Conservation (phyloP, 2,329 filamentous ascomycete genomes). For the Claviceps spartinae region DNA sequence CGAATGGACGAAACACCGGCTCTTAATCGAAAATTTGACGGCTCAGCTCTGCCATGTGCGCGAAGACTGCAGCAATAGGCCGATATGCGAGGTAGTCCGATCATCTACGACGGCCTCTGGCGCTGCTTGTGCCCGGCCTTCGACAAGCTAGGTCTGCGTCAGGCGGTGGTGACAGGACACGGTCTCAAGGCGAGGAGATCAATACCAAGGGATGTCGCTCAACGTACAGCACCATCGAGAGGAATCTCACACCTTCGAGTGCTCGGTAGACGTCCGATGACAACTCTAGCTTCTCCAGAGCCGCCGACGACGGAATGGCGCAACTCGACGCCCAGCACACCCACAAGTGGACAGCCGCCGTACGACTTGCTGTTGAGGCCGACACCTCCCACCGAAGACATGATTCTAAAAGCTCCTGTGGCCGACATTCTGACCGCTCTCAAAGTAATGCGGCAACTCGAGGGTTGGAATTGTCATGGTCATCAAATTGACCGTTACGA, state of each 20-base stretch:
- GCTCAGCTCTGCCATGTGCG: too few species aligned
- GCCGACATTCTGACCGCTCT: constrained; percentile 18
- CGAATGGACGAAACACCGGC: too few species aligned
- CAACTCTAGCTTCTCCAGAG: neutral
- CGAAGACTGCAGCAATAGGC: neutral
- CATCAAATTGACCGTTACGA: constrained; percentile 13
- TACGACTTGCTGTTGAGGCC: constrained; percentile 9
- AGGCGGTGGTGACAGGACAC: constrained; percentile 11
- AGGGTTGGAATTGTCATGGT: constrained; percentile 8
- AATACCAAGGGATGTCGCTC: neutral
- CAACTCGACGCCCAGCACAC: neutral
- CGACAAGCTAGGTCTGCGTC: constrained; percentile 25
- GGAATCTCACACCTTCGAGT: neutral
- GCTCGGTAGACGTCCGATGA: neutral
- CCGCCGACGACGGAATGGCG: neutral
- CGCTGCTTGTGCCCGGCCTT: constrained; percentile 48
- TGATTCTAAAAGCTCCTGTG: constrained; percentile 8
- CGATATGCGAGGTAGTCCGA: constrained; percentile 17
- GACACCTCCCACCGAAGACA: constrained; percentile 9
- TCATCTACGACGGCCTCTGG: constrained; percentile 46
- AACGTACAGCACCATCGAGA: neutral
- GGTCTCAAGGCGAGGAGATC: neutral
- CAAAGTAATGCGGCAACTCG: constrained; percentile 12
- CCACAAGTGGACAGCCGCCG: neutral
- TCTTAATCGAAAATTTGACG: too few species aligned